phyloP scores from a whole-genome alignment of 2,329 filamentous ascomycete species.

The Lachnellula occidentalis region DNA sequence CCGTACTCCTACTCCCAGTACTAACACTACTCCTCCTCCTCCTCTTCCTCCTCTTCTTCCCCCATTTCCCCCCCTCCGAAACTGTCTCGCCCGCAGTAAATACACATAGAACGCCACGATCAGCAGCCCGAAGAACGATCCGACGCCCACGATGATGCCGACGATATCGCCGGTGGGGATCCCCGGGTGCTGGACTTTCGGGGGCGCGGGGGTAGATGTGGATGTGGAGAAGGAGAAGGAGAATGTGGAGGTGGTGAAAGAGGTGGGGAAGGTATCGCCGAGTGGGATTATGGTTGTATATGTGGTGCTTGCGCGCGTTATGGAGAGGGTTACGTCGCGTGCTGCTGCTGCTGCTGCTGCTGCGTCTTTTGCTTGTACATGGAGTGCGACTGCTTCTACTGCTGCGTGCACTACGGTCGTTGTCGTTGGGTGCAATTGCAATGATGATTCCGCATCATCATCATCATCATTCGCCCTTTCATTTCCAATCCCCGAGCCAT shows the following conservation, averaged over 20 bases:
- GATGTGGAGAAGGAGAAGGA: background rate
- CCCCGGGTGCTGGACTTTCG: background rate
- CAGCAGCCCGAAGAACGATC: conserved; percentile 7
- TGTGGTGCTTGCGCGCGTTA: conserved; percentile 8
- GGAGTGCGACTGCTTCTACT: background rate
- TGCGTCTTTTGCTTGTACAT: background rate
- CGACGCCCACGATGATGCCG: conserved; percentile 18
- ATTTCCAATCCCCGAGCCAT: background rate
- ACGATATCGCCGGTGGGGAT: conserved; percentile 13
- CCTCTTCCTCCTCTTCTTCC: background rate
- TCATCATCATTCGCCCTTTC: background rate
- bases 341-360: background rate
- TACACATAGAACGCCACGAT: conserved; percentile 18
- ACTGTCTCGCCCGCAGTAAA: conserved; percentile 10
- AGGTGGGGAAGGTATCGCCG: conserved; percentile 1
- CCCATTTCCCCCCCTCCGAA: background rate
- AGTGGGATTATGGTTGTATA: conserved; percentile 6
- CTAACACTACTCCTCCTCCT: background rate
- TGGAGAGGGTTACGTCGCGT: conserved; percentile 3
- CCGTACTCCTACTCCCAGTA: background rate
- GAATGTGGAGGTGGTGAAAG: background rate
- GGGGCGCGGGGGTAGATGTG: background rate
- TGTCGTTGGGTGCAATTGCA: background rate
- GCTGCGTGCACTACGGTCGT: background rate
- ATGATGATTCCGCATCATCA: background rate